phyloP scores from a whole-genome alignment of 176 grass and related monocot species.

The Luzula sylvatica region DNA sequence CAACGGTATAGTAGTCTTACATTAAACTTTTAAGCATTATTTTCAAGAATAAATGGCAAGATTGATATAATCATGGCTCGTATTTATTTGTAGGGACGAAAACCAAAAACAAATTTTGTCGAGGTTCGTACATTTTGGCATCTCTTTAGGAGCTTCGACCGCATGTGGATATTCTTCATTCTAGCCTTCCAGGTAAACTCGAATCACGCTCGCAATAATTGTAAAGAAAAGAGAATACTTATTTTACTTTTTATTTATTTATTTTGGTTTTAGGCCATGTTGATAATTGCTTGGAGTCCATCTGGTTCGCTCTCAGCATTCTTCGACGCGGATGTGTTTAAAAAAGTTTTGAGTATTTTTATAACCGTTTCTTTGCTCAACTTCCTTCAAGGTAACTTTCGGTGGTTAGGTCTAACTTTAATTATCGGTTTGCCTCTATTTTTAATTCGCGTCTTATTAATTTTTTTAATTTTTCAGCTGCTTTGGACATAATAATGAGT shows the following conservation, averaged over 20 bases:
- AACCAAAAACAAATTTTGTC: slow-evolving; percentile 96
- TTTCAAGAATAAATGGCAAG: background rate
- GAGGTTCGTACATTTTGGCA: slow-evolving; percentile 98
- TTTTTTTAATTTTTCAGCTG: slow-evolving; percentile 37
- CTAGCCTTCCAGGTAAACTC: slow-evolving; percentile 75
- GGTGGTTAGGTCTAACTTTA: background rate
- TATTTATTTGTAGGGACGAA: slow-evolving; percentile 21
- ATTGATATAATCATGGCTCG: background rate
- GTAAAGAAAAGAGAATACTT: too few species aligned
- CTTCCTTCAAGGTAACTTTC: slow-evolving; percentile 78
- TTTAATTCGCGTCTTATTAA: background rate
- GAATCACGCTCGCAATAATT: too few species aligned
- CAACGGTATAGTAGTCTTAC: slow-evolving; percentile 23
- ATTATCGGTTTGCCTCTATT: background rate
- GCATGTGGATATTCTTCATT: slow-evolving; percentile 95
- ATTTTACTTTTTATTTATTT: slow-evolving; percentile 10
- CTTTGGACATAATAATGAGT: slow-evolving; percentile 71
- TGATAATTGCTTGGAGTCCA: slow-evolving; percentile 94
- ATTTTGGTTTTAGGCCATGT: slow-evolving; percentile 58
- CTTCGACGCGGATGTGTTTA: slow-evolving; percentile 62
- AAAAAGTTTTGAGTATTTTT: slow-evolving; percentile 82
- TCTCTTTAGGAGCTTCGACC: slow-evolving; percentile 93
- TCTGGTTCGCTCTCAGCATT: slow-evolving; percentile 45
- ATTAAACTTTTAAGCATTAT: too few species aligned
- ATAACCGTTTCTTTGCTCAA: slow-evolving; percentile 87